phyloP scores from a whole-genome alignment of 2,329 filamentous ascomycete genomes.

The Epicoccum sorghinum region DNA sequence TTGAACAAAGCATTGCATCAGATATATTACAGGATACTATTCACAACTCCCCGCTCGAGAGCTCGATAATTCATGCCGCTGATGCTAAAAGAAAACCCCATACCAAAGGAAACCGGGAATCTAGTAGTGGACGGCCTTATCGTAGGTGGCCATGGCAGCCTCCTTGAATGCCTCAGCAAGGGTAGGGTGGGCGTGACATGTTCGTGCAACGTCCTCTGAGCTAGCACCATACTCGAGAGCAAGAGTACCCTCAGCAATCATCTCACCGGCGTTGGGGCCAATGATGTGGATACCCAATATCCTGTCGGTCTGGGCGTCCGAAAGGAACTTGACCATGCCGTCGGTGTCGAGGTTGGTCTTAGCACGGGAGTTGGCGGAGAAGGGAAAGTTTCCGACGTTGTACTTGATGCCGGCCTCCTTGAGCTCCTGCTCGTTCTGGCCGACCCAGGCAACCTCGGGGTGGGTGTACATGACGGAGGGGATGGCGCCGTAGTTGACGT shows the following conservation, averaged over 20 bases:
- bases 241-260: conserved; percentile 97
- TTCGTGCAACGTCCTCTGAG: conserved; percentile 73
- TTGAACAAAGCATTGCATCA: conserved; percentile 38
- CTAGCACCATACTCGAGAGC: conserved; percentile 96
- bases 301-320: conserved; percentile 94
- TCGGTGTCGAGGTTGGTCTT: conserved; percentile 99
- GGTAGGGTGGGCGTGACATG: conserved; percentile 95
- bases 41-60: conserved; percentile 48
- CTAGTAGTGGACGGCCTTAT: conserved; percentile 93
- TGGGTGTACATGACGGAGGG: conserved; percentile 99
- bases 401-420: conserved; percentile 91
- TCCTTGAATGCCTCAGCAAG: conserved; percentile 99
- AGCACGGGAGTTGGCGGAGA: conserved; percentile 95
- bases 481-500: conserved; percentile 98
- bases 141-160: conserved; percentile 96
- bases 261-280: conserved; percentile 94
- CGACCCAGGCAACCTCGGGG: conserved; percentile 98
- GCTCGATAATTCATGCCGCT: conserved; percentile 43
- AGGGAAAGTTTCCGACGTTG: conserved; percentile 92
- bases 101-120: conserved; percentile 33
- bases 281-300: conserved; percentile 97
- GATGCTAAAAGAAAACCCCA: conserved; percentile 40
- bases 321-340: conserved; percentile 94
- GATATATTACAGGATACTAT: conserved; percentile 50
- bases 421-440: conserved; percentile 94